Evolutionary conservation across 2,329 filamentous ascomycete genomes (phyloP), one percentile per base, ranked within the genome.

Genomic region (Claviceps humidiphila): DNA sequence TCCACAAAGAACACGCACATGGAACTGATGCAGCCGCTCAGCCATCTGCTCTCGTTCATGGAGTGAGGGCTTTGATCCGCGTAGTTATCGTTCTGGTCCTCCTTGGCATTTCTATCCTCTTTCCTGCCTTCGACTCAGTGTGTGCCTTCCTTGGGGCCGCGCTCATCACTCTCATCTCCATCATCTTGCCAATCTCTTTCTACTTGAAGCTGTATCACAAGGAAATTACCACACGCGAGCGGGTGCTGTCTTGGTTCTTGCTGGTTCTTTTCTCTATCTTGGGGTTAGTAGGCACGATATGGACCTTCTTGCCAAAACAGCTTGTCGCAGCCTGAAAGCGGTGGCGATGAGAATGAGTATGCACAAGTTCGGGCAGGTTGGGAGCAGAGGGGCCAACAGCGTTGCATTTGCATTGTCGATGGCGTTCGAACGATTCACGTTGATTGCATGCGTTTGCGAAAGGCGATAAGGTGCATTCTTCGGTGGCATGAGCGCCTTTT

Each of bases 101-200:
- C 60, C 77, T 96, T 37, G 63, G 79, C 48, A 85, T 96, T 54
- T 82, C 90, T 6, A 74, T 81, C 47, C 55, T 75, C 2, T 80
- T 81, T 62, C 89, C 90, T 0, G 79, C 81, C 0, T 95, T 95
- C 62, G 89, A 95, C 64, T 83, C 84, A 50, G 90, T 95, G 63
- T 95, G 95, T 83, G 86, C 87, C 4, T 83, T 95, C 56, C 82
- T 97, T 71, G 91, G 93, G 13, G 88, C 86, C 41, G 85, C 89
- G 3, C 77, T 95, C 16, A 96, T 91, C 70, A 95, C 95, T 61
- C 88, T 87, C 17, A 94, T 97, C 58, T 97, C 91, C 68, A 83
- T 97, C 58, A 89, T 95, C 17, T 66, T 98, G 49, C 93, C 91
- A 0, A 72, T 95, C 37, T 78, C 83, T 4, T 97, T 98, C 64